Conservation (phyloP, 2,329 filamentous ascomycete species). For the Metarhizium anisopliae region DNA sequence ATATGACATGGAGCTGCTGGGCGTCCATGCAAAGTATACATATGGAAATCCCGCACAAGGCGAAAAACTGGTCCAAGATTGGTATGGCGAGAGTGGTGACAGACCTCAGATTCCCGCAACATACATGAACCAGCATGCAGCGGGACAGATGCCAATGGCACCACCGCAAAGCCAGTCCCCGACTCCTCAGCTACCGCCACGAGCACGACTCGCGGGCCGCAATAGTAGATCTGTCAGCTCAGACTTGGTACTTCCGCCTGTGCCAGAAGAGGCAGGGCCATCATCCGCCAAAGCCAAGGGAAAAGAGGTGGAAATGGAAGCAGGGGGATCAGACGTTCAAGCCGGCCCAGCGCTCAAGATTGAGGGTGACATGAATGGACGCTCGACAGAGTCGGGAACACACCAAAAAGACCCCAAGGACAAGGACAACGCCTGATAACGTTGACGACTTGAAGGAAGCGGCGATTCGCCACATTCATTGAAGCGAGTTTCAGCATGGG, state of each 20-base stretch:
- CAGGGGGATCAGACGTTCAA: neutral
- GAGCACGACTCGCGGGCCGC: neutral
- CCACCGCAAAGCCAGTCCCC: neutral
- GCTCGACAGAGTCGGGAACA: neutral
- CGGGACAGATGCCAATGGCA: neutral
- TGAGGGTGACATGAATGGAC: neutral
- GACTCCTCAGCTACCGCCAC: neutral
- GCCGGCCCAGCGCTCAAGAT: neutral
- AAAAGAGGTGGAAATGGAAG: neutral
- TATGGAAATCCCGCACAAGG: neutral
- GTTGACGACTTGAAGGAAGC: neutral
- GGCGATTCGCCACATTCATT: too few species aligned
- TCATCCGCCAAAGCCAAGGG: neutral
- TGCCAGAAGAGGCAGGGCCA: neutral
- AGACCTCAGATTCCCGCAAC: neutral
- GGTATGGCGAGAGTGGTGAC: neutral
- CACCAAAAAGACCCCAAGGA: neutral
- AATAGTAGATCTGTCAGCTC: neutral
- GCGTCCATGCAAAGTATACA: slow-evolving; percentile 4
- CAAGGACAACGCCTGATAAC: neutral
- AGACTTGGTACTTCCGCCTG: neutral
- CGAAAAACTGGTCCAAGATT: neutral
- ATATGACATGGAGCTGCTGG: slow-evolving; percentile 10
- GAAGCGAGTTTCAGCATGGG: too few species aligned
- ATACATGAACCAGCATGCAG: neutral